phyloP scores from a whole-genome alignment of 208 protist species.

The Leishmania aethiopica region DNA sequence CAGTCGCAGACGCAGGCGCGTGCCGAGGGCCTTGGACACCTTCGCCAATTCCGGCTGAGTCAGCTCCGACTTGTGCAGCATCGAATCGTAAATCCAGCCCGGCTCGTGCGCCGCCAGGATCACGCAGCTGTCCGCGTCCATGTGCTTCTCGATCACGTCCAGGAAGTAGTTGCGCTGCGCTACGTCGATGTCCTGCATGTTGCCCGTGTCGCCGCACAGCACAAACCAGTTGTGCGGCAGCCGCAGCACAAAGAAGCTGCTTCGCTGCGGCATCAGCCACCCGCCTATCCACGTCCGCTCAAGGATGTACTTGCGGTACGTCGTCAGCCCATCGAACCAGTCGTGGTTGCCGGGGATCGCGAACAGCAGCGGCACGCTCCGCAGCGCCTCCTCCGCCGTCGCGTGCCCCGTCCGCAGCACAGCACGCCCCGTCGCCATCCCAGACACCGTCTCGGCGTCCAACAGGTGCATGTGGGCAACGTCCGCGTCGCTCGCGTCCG shows the following conservation, averaged over 20 bases:
- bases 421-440: conserved; percentile 33
- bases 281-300: conserved; percentile 76
- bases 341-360: conserved; percentile 90
- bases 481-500: conserved; percentile 47
- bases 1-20: conserved; percentile 64
- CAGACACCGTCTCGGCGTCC: conserved; percentile 45
- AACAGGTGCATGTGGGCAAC: conserved; percentile 62
- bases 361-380: conserved; percentile 73
- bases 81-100: conserved; percentile 77
- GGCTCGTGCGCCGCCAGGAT: conserved; percentile 76
- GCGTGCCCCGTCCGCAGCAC: conserved; percentile 26
- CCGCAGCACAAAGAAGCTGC: conserved; percentile 77
- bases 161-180: conserved; percentile 89
- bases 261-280: conserved; percentile 88
- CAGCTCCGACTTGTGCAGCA: conserved; percentile 25
- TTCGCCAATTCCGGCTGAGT: conserved; percentile 55
- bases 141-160: conserved; percentile 65
- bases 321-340: conserved; percentile 88
- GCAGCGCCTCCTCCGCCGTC: conserved; percentile 56
- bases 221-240: conserved; percentile 90
- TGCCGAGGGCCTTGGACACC: conserved; percentile 74
- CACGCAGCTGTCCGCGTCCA: conserved; percentile 74
- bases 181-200: conserved; percentile 74
- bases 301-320: conserved; percentile 80
- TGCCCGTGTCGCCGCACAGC: conserved; percentile 81